Evolutionary conservation across 805 yeast genomes (phyloP), one percentile per base, ranked within the genome.

Genomic region (Kluyveromyces nonfermentans): DNA sequence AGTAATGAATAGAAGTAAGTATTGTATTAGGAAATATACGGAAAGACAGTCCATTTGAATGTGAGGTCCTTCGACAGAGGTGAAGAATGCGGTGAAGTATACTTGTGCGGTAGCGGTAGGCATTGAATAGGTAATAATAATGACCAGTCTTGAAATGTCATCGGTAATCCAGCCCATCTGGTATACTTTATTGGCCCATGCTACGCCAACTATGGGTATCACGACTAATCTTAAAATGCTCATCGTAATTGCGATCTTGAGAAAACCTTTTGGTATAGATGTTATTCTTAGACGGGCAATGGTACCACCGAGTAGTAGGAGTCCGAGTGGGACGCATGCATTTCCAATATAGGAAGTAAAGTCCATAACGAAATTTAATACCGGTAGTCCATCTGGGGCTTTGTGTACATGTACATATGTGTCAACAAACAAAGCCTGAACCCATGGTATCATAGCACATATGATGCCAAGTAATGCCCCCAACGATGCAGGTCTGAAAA

Each of bases 41-140:
- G 95, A 88, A 45, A 88, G 68, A 56, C 90, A 82, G 55, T 88
- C 94, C 78, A 87, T 78, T 60, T 86, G 89, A 4, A 52, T 19
- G 35, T 68, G 72, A 1, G 66, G 64, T 3, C 70, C 71, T 4
- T 67, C 71, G 6, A 82, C 77, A 15, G 93, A 94, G 1, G 89
- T 80, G 62, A 82, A 85, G 56, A 86, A 80, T 2, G 96, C 90
- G 2, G 97, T 89, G 51, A 89, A 73, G 62, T 88, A 90, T 14
- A 90, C 81, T 55, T 87, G 81, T 0, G 93, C 73, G 0, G 97
- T 90, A 0, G 96, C 94, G 41, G 85, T 81, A 0, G 97, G 97
- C 46, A 86, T 74, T 0, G 90, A 82, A 60, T 80, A 84, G 10
- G 81, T 78, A 25, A 89, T 69, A 28, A 83, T 81, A 55, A 83